Percentiles rank a stretch among this genome's conserved stretches.
Evolutionary conservation across 805 yeast species (phyloP).

Genomic region (Kazachstania martiniae): DNA sequence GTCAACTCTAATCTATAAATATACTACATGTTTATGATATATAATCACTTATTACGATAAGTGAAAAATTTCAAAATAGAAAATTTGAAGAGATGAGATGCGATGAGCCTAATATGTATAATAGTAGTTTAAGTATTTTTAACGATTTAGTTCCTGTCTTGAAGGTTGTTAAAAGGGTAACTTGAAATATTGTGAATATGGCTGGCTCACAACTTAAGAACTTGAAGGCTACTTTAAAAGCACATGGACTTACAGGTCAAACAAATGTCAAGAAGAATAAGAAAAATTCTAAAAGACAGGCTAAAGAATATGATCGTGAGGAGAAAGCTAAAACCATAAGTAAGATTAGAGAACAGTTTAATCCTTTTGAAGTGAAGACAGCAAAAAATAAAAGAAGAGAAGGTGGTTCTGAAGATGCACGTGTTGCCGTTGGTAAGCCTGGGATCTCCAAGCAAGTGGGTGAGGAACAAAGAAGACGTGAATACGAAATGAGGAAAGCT

Average conservation of each 20-base stretch:
- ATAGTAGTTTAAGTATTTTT: too few relatives aligned
- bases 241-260: constrained; percentile 80
- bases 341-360: constrained; percentile 71
- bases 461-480: constrained; percentile 48
- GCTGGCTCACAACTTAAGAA: constrained; percentile 83
- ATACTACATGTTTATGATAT: too few relatives aligned
- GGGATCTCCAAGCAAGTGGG: constrained; percentile 59
- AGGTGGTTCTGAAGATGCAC: constrained; percentile 26
- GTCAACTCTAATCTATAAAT: too few relatives aligned
- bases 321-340: constrained; percentile 47
- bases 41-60: too few relatives aligned
- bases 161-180: too few relatives aligned
- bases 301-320: constrained; percentile 59
- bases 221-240: constrained; percentile 64
- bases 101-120: too few relatives aligned
- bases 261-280: constrained; percentile 49
- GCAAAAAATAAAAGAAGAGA: constrained; percentile 49
- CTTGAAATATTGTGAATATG: too few relatives aligned
- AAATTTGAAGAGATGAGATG: constrained; percentile 15
- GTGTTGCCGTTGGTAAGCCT: constrained; percentile 53
- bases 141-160: too few relatives aligned
- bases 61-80: constrained; percentile 4
- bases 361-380: constrained; percentile 75
- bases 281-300: constrained; percentile 37
- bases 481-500: constrained; percentile 55